Conservation (phyloP, 441 rosid species). For the Lepidium campestre region DNA sequence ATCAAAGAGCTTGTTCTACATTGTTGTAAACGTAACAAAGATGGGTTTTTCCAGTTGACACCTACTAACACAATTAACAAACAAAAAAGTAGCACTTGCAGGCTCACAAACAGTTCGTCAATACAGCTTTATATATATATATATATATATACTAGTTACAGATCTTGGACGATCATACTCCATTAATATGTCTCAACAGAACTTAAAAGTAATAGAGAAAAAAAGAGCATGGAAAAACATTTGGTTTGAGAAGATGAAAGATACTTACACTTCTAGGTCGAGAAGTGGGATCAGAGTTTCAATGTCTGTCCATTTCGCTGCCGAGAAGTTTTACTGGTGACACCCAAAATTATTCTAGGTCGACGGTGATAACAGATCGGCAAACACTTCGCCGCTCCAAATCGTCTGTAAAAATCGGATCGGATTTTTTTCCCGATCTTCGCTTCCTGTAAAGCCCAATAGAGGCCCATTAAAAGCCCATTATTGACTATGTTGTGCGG, state of each 20-base stretch:
- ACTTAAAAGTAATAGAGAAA: too few relatives aligned
- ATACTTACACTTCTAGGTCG: constrained; percentile 78
- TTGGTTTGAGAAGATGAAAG: not conserved
- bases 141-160: not conserved
- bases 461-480: constrained; percentile 24
- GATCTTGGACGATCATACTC: not conserved
- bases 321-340: not conserved
- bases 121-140: not conserved
- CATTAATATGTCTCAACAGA: too few relatives aligned
- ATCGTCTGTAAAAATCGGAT: constrained; percentile 1
- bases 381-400: not conserved
- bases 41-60: not conserved
- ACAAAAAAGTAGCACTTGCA: not conserved
- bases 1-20: not conserved
- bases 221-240: too few relatives aligned
- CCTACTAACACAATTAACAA: not conserved
- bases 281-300: too few relatives aligned
- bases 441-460: constrained; percentile 5
- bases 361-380: constrained; percentile 9
- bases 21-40: not conserved
- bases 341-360: not conserved
- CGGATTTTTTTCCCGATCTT: not conserved
- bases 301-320: constrained; percentile 50
- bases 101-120: not conserved
- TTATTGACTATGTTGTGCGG: not conserved